These are phyloP conservation scores for Monilinia vaccinii-corymbosi DNA, from an alignment of 2,329 filamentous ascomycete species.

Conservation along the genomic window DNA sequence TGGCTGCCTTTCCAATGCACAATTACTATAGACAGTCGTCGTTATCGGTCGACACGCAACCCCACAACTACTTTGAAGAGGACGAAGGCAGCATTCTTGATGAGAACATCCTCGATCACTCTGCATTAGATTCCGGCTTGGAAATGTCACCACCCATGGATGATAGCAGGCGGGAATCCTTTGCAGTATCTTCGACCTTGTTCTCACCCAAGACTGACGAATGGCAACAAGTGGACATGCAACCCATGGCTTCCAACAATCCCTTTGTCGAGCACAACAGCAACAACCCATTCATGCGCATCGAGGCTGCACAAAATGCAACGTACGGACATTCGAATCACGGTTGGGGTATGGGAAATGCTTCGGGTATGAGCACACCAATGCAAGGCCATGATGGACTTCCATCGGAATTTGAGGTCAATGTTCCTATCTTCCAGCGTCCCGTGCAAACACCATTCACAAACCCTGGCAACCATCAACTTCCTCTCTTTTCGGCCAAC, in stretches of 20 bases:
- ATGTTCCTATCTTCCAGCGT: slow-evolving; percentile 40
- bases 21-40: slow-evolving; percentile 27
- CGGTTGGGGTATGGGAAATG: slow-evolving; percentile 32
- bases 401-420: slow-evolving; percentile 45
- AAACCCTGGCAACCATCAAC: slow-evolving; percentile 40
- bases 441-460: slow-evolving; percentile 48
- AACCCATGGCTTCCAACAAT: slow-evolving; percentile 54
- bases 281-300: slow-evolving; percentile 60
- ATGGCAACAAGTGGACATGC: slow-evolving; percentile 57
- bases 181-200: slow-evolving; percentile 47
- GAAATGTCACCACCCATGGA: slow-evolving; percentile 56
- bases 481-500: slow-evolving; percentile 46
- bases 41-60: slow-evolving; percentile 28
- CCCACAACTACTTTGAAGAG: slow-evolving; percentile 49
- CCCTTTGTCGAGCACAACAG: slow-evolving; percentile 47
- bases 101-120: slow-evolving; percentile 51
- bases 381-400: slow-evolving; percentile 61
- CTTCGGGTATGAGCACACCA: slow-evolving; percentile 65
- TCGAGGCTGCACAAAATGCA: slow-evolving; percentile 41
- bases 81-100: slow-evolving; percentile 52
- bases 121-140: slow-evolving; percentile 49
- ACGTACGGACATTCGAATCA: slow-evolving; percentile 26
- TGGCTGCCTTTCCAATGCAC: slow-evolving; percentile 28
- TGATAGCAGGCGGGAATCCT: slow-evolving; percentile 54
- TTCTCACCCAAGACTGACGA: slow-evolving; percentile 58